A percentile compares a stretch with the other conserved stretches of the same genome.
Conservation (phyloP, 2,329 filamentous ascomycete genomes). For the Aspergillus novoparasiticus region DNA sequence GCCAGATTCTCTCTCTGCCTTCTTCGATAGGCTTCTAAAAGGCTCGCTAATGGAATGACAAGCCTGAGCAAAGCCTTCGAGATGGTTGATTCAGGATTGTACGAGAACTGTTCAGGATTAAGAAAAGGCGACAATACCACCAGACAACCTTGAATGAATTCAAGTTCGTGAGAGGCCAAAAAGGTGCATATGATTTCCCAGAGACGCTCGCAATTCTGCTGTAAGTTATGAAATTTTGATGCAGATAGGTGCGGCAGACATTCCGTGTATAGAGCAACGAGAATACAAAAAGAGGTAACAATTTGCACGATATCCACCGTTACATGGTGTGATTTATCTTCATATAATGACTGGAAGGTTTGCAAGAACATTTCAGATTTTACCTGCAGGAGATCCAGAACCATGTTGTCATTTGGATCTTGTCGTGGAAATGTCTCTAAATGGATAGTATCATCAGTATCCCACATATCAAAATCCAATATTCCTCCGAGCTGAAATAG, state of each 20-base stretch:
- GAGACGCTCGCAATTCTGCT: conserved; percentile 29
- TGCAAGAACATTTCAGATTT: conserved; percentile 50
- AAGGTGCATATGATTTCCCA: conserved; percentile 41
- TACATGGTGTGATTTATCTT: conserved; percentile 49
- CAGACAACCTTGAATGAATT: conserved; percentile 34
- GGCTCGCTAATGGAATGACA: conserved; percentile 29
- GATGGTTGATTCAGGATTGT: conserved; percentile 21
- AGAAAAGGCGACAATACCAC: conserved; percentile 39
- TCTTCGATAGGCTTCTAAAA: conserved; percentile 34
- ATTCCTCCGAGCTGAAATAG: conserved; percentile 45
- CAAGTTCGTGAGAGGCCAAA: conserved; percentile 29
- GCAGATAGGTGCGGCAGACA: conserved; percentile 36
- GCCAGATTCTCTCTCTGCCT: conserved; percentile 19
- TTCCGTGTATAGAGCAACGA: conserved; percentile 40
- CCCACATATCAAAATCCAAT: conserved; percentile 29
- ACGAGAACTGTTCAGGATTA: conserved; percentile 21
- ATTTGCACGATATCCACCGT: conserved; percentile 54
- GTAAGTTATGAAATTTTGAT: conserved; percentile 33
- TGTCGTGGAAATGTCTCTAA: conserved; percentile 30
- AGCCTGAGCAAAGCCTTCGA: conserved; percentile 30
- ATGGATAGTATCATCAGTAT: conserved; percentile 20
- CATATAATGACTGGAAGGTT: conserved; percentile 46
- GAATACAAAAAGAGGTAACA: conserved; percentile 52
- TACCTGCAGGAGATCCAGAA: conserved; percentile 50
- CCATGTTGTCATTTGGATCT: conserved; percentile 36